Evolutionary conservation across 1,284 basidiomycete species (phyloP).

Genomic region (Irpex rosettiformis): DNA sequence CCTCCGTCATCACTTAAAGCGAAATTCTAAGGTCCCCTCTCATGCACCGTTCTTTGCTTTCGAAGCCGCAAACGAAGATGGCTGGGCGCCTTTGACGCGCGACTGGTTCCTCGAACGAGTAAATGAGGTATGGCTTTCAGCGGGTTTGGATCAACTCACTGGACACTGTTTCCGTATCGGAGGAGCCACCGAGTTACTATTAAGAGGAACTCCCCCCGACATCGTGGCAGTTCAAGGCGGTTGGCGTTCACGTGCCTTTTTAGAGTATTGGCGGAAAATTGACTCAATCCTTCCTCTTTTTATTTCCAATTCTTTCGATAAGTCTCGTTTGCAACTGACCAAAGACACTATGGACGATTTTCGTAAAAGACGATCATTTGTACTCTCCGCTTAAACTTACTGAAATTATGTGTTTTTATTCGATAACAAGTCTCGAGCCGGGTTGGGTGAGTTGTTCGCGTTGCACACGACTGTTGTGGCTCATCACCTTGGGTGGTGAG

Average conservation of each 20-base stretch:
- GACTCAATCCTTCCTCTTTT: background rate
- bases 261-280: constrained; percentile 31
- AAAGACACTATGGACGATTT: background rate
- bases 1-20: background rate
- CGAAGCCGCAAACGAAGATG: background rate
- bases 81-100: constrained; percentile 16
- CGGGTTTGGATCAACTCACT: constrained; percentile 19
- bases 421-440: too few relatives aligned
- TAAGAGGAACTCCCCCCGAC: constrained; percentile 30
- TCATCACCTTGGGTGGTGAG: too few relatives aligned
- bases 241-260: constrained; percentile 33
- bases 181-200: constrained; percentile 24
- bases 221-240: constrained; percentile 30
- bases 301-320: background rate
- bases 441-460: too few relatives aligned
- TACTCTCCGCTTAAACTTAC: too few relatives aligned
- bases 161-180: constrained; percentile 35
- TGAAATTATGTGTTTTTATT: too few relatives aligned
- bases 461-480: too few relatives aligned
- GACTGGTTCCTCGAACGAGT: constrained; percentile 21
- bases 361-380: background rate
- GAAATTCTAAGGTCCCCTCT: background rate
- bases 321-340: background rate
- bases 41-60: constrained; percentile 6
- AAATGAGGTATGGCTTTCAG: constrained; percentile 22